These are phyloP conservation scores for Leccinum uliginosum DNA, from an alignment of 768 basidiomycete genomes.

Conservation along the genomic window DNA sequence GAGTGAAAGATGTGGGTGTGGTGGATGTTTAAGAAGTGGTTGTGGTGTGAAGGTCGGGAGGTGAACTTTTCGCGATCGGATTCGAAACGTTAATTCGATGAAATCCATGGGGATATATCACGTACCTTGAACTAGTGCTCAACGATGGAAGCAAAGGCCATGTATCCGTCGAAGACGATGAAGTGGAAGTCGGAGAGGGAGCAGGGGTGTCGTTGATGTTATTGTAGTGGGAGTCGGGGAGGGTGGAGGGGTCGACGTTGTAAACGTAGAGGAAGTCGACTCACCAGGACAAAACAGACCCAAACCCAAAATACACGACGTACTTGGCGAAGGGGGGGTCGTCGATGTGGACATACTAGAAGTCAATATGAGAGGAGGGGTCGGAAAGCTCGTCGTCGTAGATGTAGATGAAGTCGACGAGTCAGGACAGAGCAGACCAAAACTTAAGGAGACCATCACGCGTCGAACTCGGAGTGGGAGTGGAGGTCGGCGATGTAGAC, in stretches of 20 bases:
- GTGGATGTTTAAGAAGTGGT: constrained; percentile 5
- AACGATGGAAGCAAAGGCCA: too few relatives aligned
- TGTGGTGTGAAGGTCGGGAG: constrained; percentile 14
- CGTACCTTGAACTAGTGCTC: constrained; percentile 9
- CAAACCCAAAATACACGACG: too few relatives aligned
- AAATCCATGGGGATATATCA: neutral
- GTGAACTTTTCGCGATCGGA: constrained; percentile 31
- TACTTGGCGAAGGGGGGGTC: too few relatives aligned
- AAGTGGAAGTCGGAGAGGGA: too few relatives aligned
- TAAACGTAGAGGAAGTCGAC: neutral
- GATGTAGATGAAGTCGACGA: neutral
- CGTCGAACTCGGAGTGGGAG: too few relatives aligned
- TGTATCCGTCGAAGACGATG: too few relatives aligned
- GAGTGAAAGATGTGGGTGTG: constrained; percentile 3
- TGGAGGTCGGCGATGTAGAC: neutral
- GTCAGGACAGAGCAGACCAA: neutral
- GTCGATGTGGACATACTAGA: too few relatives aligned
- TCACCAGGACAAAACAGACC: neutral
- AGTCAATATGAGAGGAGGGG: too few relatives aligned
- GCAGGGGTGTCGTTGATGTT: too few relatives aligned
- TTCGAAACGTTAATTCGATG: constrained; percentile 1
- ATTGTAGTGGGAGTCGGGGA: too few relatives aligned
- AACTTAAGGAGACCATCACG: too few relatives aligned
- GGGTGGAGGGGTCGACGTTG: neutral
- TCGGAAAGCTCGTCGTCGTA: neutral